These are phyloP conservation scores for Suhomyces sp. DNA, from an alignment of 805 yeast genomes.

Conservation along the genomic window DNA sequence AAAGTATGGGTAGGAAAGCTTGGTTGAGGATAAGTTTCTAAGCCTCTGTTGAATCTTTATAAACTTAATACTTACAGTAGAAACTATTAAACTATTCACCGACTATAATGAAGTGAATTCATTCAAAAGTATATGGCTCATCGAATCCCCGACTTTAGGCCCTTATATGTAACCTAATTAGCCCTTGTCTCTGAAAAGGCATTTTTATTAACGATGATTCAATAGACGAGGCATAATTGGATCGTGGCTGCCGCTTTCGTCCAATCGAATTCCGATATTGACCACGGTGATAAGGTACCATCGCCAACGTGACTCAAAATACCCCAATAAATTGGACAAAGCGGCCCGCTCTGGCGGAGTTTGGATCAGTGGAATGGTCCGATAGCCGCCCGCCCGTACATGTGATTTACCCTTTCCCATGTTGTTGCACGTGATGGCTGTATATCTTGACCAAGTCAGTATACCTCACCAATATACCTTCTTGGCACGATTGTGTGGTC, in stretches of 20 bases:
- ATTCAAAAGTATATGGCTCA: background rate
- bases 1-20: background rate
- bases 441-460: background rate
- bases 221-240: background rate
- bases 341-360: constrained; percentile 1
- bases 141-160: background rate
- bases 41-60: background rate
- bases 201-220: background rate
- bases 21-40: background rate
- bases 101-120: background rate
- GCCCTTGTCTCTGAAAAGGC: background rate
- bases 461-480: background rate
- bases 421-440: background rate
- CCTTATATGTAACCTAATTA: background rate
- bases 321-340: constrained; percentile 1
- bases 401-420: background rate
- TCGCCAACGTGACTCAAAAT: background rate
- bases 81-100: background rate
- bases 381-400: background rate
- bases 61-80: background rate
- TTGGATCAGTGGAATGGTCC: background rate
- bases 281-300: constrained; percentile 1
- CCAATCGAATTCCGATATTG: constrained; percentile 2
- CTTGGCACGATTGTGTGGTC: background rate
- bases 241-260: background rate